phyloP scores from a whole-genome alignment of 106 monocot species.

The Dendrobium officinale region DNA sequence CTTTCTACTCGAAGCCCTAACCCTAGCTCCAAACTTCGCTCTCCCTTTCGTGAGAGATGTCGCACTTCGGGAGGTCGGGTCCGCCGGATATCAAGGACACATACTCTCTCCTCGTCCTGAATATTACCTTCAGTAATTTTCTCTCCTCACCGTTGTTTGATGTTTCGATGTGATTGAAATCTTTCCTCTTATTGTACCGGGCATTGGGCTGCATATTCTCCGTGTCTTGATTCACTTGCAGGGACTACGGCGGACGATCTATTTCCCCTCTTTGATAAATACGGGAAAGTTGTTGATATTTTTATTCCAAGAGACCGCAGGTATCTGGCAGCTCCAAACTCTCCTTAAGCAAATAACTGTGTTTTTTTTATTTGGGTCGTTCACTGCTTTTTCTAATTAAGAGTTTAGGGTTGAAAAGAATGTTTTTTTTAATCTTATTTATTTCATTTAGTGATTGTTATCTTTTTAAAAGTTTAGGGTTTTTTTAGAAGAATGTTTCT shows the following conservation, averaged over 20 bases:
- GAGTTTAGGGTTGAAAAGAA: neutral
- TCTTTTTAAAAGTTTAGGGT: neutral
- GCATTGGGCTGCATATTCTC: neutral
- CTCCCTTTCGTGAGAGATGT: slow-evolving; percentile 29
- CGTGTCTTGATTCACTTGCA: slow-evolving; percentile 8
- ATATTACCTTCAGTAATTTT: slow-evolving; percentile 69
- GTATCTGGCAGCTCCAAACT: slow-evolving; percentile 9
- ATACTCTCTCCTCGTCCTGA: slow-evolving; percentile 75
- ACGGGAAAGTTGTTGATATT: slow-evolving; percentile 87
- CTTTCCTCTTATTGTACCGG: neutral
- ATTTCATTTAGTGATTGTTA: neutral
- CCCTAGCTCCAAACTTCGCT: slow-evolving; percentile 9
- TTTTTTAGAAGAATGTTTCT: neutral
- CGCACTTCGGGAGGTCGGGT: slow-evolving; percentile 86
- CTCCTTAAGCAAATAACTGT: neutral
- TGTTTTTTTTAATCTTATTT: neutral
- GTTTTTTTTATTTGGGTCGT: neutral
- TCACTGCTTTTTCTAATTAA: neutral
- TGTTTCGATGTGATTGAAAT: neutral
- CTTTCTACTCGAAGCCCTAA: slow-evolving; percentile 15
- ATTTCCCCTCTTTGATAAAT: slow-evolving; percentile 70
- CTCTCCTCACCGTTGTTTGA: neutral
- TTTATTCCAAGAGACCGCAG: slow-evolving; percentile 88
- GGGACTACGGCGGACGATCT: slow-evolving; percentile 82
- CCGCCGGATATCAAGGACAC: slow-evolving; percentile 89